phyloP scores from a whole-genome alignment of 148 eudicot genomes.

The Amaranthus cruentus region DNA sequence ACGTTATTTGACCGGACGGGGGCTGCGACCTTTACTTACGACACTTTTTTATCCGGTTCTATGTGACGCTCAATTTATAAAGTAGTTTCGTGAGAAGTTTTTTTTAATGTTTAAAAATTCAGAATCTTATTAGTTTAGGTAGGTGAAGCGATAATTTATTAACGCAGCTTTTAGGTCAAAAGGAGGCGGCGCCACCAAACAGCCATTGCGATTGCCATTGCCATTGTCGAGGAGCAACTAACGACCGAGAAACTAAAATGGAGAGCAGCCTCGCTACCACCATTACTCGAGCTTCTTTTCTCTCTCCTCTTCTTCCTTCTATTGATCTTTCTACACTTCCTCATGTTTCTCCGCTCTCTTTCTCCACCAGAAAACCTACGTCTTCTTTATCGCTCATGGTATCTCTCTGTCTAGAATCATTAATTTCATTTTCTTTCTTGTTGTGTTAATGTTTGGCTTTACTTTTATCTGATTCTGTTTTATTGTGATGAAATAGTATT shows the following conservation, averaged over 20 bases:
- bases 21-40: too few relatives aligned
- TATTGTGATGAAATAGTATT: neutral
- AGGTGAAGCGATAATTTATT: too few relatives aligned
- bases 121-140: too few relatives aligned
- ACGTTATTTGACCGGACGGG: too few relatives aligned
- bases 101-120: too few relatives aligned
- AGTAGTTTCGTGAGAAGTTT: too few relatives aligned
- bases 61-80: too few relatives aligned
- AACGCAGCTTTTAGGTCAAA: neutral
- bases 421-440: neutral
- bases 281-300: neutral
- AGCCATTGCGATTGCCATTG: too few relatives aligned
- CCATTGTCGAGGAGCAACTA: too few relatives aligned
- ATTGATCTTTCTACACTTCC: constrained; percentile 4
- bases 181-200: neutral
- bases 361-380: constrained; percentile 11
- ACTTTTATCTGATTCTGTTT: neutral
- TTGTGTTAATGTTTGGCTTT: neutral
- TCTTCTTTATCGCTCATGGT: constrained; percentile 37
- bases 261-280: constrained; percentile 24
- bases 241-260: constrained; percentile 16
- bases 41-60: too few relatives aligned
- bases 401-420: neutral
- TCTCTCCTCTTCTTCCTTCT: constrained; percentile 15
- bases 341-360: constrained; percentile 16